A percentile compares a stretch with the other conserved stretches of the same genome.
Conservation (phyloP, 495 filamentous ascomycete species). For the Lineolata rhizophorae region DNA sequence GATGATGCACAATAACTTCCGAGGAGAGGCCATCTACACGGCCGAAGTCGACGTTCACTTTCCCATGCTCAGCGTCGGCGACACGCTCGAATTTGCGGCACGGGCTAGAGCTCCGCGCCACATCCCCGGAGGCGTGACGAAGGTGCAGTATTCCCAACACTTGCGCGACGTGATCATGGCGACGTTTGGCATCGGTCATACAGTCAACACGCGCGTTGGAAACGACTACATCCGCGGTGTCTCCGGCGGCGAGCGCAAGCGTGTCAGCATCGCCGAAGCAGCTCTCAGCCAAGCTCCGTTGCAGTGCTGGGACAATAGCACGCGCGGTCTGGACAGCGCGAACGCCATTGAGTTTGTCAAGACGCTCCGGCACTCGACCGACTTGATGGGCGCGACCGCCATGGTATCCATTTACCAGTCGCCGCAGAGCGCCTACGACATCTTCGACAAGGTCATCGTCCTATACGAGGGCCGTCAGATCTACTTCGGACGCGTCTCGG, state of each 20-base stretch:
- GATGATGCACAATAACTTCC: constrained; percentile 20
- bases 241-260: constrained; percentile 21
- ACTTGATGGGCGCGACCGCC: constrained; percentile 16
- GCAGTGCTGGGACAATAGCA: constrained; percentile 23
- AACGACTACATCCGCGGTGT: constrained; percentile 23
- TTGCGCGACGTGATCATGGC: constrained; percentile 23
- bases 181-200: constrained; percentile 21
- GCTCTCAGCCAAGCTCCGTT: constrained; percentile 16
- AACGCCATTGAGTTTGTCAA: constrained; percentile 23
- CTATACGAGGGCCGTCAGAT: constrained; percentile 22
- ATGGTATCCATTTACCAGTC: constrained; percentile 22
- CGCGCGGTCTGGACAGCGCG: constrained; percentile 21
- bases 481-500: constrained; percentile 15
- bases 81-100: constrained; percentile 20
- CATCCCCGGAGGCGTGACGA: constrained; percentile 15
- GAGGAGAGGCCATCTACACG: constrained; percentile 24
- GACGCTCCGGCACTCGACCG: constrained; percentile 18
- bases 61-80: constrained; percentile 18
- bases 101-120: constrained; percentile 17
- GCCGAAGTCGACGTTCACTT: constrained; percentile 23
- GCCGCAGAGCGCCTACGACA: constrained; percentile 18
- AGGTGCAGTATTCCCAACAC: constrained; percentile 12
- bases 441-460: constrained; percentile 21
- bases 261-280: constrained; percentile 22
- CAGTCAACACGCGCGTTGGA: constrained; percentile 19